A percentile compares a stretch with the other conserved stretches of the same genome.
Evolutionary conservation across 768 basidiomycete genomes (phyloP).

Genomic region (Lactarius sanguifluus): DNA sequence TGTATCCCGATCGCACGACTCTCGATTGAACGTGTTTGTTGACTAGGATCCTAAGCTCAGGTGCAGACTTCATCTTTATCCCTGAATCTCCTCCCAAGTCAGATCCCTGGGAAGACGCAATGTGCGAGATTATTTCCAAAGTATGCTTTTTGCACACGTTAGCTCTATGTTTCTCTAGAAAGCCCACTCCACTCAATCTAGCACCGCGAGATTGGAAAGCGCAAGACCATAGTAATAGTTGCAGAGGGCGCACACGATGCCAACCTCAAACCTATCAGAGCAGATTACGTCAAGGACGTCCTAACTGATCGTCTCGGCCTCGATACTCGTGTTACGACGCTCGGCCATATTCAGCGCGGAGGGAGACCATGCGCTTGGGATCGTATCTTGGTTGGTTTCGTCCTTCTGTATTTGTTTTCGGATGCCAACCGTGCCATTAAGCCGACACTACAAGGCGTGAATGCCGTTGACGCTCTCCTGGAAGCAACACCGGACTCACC

Average conservation of each 20-base stretch:
- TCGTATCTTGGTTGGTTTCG: conserved; percentile 67
- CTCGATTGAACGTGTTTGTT: neutral
- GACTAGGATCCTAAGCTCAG: conserved; percentile 49
- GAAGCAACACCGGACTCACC: conserved; percentile 86
- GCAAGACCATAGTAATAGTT: conserved; percentile 97
- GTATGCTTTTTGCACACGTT: conserved; percentile 44
- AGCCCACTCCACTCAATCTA: conserved; percentile 35
- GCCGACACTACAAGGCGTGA: conserved; percentile 96
- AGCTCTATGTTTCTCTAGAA: neutral
- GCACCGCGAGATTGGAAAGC: conserved; percentile 91
- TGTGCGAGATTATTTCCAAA: conserved; percentile 81
- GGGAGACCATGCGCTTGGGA: conserved; percentile 93
- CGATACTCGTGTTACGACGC: conserved; percentile 93
- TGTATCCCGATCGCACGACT: conserved; percentile 30
- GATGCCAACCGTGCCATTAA: conserved; percentile 35
- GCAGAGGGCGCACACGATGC: conserved; percentile 94
- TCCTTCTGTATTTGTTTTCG: neutral
- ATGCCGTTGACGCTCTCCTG: conserved; percentile 87
- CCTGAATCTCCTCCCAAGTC: conserved; percentile 84
- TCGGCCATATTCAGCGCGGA: conserved; percentile 96
- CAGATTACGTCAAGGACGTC: conserved; percentile 88
- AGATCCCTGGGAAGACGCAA: conserved; percentile 85
- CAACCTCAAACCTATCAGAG: conserved; percentile 86
- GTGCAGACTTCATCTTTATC: conserved; percentile 97
- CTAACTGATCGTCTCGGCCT: conserved; percentile 83